Conservation (phyloP, 257 asterid species). For the Cruciata laevipes region DNA sequence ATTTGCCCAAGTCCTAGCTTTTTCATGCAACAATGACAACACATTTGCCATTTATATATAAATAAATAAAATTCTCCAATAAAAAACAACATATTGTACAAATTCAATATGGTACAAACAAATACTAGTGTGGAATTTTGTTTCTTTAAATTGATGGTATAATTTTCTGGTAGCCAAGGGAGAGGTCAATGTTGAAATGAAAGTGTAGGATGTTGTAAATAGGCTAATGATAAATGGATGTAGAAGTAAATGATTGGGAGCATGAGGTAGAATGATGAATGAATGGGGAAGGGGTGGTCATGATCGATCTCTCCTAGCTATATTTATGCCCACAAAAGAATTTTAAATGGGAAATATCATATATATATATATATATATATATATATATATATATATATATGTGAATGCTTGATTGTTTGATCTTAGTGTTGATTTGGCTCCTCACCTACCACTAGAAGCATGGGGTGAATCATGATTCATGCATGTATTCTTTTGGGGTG, state of each 20-base stretch:
- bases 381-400: too few relatives aligned
- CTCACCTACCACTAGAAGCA: conserved; percentile 8
- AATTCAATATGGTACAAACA: too few relatives aligned
- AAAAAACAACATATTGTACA: too few relatives aligned
- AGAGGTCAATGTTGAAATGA: background rate
- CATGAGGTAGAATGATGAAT: background rate
- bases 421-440: conserved; percentile 22
- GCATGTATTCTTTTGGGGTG: background rate
- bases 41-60: too few relatives aligned
- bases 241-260: conserved; percentile 17
- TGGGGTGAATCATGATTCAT: background rate
- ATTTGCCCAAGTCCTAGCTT: background rate
- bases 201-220: conserved; percentile 8
- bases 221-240: conserved; percentile 3
- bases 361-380: too few relatives aligned
- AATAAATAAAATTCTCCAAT: too few relatives aligned
- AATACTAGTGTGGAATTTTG: too few relatives aligned
- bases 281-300: background rate
- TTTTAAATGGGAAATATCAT: background rate
- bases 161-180: too few relatives aligned
- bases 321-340: background rate
- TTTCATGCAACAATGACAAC: background rate
- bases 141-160: too few relatives aligned
- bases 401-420: background rate
- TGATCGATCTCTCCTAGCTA: background rate